Conservation (phyloP, 805 yeast species). For the Metschnikowia matae region DNA sequence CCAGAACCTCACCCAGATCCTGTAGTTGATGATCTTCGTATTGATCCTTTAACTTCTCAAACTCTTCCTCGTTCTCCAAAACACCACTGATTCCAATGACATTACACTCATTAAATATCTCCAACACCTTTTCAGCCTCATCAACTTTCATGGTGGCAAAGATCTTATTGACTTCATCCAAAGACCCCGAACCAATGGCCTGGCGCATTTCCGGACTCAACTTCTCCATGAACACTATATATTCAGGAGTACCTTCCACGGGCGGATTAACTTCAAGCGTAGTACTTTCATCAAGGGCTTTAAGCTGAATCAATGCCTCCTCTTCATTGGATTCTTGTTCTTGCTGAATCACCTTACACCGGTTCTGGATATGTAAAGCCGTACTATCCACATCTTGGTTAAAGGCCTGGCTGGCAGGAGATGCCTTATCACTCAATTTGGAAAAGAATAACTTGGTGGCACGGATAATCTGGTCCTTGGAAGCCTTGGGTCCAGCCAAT, state of each 20-base stretch:
- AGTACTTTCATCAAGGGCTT: constrained; percentile 80
- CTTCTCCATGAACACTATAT: constrained; percentile 49
- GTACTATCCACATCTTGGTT: constrained; percentile 71
- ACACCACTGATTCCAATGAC: constrained; percentile 79
- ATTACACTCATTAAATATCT: constrained; percentile 71
- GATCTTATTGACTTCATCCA: constrained; percentile 79
- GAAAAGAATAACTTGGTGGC: constrained; percentile 64
- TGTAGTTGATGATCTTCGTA: constrained; percentile 30
- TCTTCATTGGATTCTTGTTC: constrained; percentile 49
- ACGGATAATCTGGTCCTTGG: constrained; percentile 29
- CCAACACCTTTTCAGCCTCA: constrained; percentile 77
- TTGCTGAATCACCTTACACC: constrained; percentile 65
- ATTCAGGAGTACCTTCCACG: constrained; percentile 48
- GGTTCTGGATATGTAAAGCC: constrained; percentile 62
- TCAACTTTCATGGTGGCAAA: constrained; percentile 68
- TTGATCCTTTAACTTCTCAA: constrained; percentile 49
- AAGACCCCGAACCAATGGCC: constrained; percentile 67
- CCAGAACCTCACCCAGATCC: neutral
- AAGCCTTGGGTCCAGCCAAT: constrained; percentile 32
- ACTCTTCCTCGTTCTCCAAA: constrained; percentile 69
- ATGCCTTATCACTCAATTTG: constrained; percentile 47
- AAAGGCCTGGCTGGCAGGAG: constrained; percentile 70
- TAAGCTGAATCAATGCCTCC: constrained; percentile 81
- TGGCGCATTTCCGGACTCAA: constrained; percentile 61
- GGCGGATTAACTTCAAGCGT: constrained; percentile 73